Evolutionary conservation across 139 green algal genomes (phyloP).

Genomic region (Zygnema cylindricum): DNA sequence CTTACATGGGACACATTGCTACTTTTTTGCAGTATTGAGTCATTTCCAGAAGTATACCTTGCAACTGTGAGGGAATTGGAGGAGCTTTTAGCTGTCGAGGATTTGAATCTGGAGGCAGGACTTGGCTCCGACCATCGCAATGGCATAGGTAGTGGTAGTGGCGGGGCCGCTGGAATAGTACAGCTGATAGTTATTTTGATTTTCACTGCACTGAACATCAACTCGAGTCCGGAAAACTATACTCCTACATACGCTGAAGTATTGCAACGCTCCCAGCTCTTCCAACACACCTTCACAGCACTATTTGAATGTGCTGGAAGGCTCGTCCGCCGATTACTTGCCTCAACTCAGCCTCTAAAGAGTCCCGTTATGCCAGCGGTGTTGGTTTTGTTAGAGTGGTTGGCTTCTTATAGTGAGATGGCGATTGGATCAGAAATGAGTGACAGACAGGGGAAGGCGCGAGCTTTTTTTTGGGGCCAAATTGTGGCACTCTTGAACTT

Average conservation of each 20-base stretch:
- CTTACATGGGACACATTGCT: neutral
- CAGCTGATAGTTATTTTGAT: slow-evolving; percentile 47
- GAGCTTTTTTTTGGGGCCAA: slow-evolving; percentile 50
- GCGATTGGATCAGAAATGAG: neutral
- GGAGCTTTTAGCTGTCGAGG: slow-evolving; percentile 26
- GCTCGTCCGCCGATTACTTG: slow-evolving; percentile 30
- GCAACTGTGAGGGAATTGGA: slow-evolving; percentile 37
- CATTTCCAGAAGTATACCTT: slow-evolving; percentile 42
- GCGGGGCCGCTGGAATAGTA: slow-evolving; percentile 13
- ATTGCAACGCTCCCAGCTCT: slow-evolving; percentile 28
- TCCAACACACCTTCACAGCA: slow-evolving; percentile 42
- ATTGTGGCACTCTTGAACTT: slow-evolving; percentile 22
- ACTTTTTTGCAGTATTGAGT: slow-evolving; percentile 37
- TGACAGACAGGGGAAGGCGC: slow-evolving; percentile 22
- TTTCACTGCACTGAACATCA: slow-evolving; percentile 56
- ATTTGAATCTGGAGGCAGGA: neutral
- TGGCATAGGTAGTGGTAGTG: neutral
- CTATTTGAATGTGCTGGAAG: slow-evolving; percentile 41
- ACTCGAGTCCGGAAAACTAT: slow-evolving; percentile 21
- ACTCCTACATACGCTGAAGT: slow-evolving; percentile 39
- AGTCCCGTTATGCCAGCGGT: slow-evolving; percentile 27
- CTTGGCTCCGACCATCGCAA: slow-evolving; percentile 14
- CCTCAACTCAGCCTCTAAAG: neutral
- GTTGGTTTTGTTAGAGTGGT: slow-evolving; percentile 33
- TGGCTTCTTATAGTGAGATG: slow-evolving; percentile 26